A percentile compares a stretch with the other conserved stretches of the same genome.
Evolutionary conservation across 2,329 filamentous ascomycete species (phyloP).

Genomic region (Neonectria faginata): DNA sequence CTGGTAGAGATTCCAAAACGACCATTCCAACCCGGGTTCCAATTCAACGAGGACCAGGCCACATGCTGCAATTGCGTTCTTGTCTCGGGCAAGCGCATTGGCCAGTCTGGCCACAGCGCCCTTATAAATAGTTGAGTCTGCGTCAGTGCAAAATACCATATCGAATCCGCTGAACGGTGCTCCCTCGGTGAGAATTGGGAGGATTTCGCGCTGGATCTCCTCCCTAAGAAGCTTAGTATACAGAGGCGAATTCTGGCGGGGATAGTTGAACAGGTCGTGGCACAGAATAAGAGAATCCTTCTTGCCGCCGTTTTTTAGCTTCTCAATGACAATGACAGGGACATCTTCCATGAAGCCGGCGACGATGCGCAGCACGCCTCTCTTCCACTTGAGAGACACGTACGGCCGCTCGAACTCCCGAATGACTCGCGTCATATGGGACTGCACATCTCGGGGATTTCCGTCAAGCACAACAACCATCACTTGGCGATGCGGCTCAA

Average conservation of each 20-base stretch:
- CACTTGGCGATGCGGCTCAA: constrained; percentile 39
- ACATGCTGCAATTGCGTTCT: constrained; percentile 39
- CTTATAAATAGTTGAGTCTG: constrained; percentile 41
- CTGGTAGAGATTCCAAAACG: constrained; percentile 40
- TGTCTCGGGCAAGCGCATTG: constrained; percentile 31
- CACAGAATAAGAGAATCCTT: constrained; percentile 38
- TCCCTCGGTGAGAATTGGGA: constrained; percentile 32
- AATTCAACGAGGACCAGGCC: constrained; percentile 37
- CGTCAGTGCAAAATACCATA: constrained; percentile 40
- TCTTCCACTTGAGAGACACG: constrained; percentile 39
- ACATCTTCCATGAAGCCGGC: constrained; percentile 41
- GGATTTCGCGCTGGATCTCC: constrained; percentile 36
- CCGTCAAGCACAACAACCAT: constrained; percentile 40
- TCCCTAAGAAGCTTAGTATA: constrained; percentile 37
- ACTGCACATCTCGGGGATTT: constrained; percentile 34
- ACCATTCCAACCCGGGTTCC: constrained; percentile 40
- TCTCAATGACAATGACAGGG: constrained; percentile 39
- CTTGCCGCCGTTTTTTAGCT: constrained; percentile 40
- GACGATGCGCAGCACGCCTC: constrained; percentile 28
- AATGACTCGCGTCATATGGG: constrained; percentile 36
- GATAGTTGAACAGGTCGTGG: constrained; percentile 39
- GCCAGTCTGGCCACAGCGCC: constrained; percentile 33
- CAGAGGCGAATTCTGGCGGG: constrained; percentile 32
- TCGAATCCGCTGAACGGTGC: constrained; percentile 33
- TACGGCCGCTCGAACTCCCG: constrained; percentile 34